Conservation (phyloP, 1,284 basidiomycete species). For the Wallemia hederae region DNA sequence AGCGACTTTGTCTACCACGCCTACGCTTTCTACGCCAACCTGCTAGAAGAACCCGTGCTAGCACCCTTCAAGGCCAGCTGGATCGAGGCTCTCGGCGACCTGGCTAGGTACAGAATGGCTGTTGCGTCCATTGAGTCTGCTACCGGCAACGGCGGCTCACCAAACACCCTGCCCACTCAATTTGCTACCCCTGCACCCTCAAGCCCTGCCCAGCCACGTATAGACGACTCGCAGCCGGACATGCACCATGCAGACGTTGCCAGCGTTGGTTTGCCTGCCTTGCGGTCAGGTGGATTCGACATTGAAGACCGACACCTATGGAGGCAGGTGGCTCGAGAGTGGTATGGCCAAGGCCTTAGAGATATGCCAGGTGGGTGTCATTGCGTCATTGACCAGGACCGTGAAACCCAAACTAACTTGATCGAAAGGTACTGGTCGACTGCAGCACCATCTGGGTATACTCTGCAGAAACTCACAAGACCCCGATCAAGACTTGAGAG, state of each 20-base stretch:
- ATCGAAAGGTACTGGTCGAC: neutral
- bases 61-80: conserved; percentile 45
- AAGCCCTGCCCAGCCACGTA: neutral
- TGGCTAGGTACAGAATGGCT: conserved; percentile 79
- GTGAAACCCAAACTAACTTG: too few relatives aligned
- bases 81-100: conserved; percentile 85
- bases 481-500: neutral
- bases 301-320: neutral
- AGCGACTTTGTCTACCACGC: conserved; percentile 81
- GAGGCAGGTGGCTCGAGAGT: neutral
- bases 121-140: conserved; percentile 24
- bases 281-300: neutral
- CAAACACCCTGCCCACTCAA: neutral
- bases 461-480: neutral
- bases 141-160: neutral
- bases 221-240: neutral
- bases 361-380: neutral
- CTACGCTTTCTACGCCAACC: conserved; percentile 69
- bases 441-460: neutral
- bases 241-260: neutral
- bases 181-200: neutral
- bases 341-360: neutral
- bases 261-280: neutral
- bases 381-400: too few relatives aligned
- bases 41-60: conserved; percentile 55